Conservation (phyloP, 257 asterid species). For the Jacaranda mimosifolia region DNA sequence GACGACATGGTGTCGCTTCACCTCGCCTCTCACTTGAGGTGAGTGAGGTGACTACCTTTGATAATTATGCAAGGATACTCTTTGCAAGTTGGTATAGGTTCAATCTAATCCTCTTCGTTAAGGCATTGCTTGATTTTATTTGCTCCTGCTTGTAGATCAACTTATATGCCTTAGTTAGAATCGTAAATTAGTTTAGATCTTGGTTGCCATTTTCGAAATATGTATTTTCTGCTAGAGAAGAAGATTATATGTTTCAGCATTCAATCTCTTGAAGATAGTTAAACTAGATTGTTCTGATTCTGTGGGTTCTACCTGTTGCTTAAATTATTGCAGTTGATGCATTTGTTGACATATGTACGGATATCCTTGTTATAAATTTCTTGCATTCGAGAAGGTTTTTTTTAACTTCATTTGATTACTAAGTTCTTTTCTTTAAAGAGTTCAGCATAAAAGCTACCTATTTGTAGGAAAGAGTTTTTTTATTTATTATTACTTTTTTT, state of each 20-base stretch:
- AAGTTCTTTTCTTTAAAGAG: neutral
- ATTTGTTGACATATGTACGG: slow-evolving; percentile 1
- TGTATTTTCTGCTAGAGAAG: slow-evolving; percentile 21
- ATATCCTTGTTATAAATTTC: neutral
- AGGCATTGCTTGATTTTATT: neutral
- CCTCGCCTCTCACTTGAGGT: too few relatives aligned
- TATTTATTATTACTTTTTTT: neutral
- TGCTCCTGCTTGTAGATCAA: slow-evolving; percentile 5
- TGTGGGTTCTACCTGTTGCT: slow-evolving; percentile 1
- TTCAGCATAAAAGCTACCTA: neutral
- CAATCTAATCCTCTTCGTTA: neutral
- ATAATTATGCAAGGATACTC: neutral
- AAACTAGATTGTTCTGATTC: slow-evolving; percentile 2
- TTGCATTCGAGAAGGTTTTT: neutral
- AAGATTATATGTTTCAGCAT: neutral
- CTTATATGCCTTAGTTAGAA: slow-evolving; percentile 18
- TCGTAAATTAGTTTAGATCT: neutral
- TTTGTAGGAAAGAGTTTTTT: neutral
- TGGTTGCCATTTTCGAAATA: neutral
- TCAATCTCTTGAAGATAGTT: slow-evolving; percentile 7
- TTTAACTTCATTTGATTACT: slow-evolving; percentile 5
- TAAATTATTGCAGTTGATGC: neutral
- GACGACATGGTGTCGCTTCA: too few relatives aligned
- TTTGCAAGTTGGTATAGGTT: neutral
- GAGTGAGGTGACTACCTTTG: too few relatives aligned